phyloP scores from a whole-genome alignment of 2,329 filamentous ascomycete species.

The Trichoderma sp. region DNA sequence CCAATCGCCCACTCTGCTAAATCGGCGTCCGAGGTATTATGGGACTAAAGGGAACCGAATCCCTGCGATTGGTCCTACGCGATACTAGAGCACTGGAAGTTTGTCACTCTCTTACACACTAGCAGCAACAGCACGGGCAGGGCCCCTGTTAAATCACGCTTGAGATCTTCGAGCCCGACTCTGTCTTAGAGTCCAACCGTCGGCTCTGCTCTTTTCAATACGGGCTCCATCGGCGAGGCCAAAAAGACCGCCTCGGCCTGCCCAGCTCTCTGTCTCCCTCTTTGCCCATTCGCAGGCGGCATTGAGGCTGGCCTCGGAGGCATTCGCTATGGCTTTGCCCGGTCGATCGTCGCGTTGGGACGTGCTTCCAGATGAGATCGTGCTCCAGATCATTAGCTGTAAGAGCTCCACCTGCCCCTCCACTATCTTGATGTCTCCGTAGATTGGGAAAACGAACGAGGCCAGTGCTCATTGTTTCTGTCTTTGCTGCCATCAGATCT shows the following conservation, averaged over 20 bases:
- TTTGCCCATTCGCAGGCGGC: slow-evolving; percentile 22
- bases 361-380: slow-evolving; percentile 63
- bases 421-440: not conserved
- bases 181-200: slow-evolving; percentile 4
- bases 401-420: slow-evolving; percentile 36
- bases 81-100: not conserved
- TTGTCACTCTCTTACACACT: slow-evolving; percentile 21
- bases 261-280: slow-evolving; percentile 1
- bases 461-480: slow-evolving; percentile 17
- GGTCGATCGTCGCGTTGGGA: slow-evolving; percentile 40
- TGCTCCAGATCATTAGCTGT: slow-evolving; percentile 65
- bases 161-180: slow-evolving; percentile 10
- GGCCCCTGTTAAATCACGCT: slow-evolving; percentile 25
- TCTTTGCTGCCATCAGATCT: slow-evolving; percentile 35
- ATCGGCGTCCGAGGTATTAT: slow-evolving; percentile 15
- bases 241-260: not conserved
- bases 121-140: slow-evolving; percentile 6
- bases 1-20: slow-evolving; percentile 13
- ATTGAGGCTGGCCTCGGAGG: slow-evolving; percentile 8
- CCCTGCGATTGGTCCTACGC: slow-evolving; percentile 19
- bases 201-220: slow-evolving; percentile 1
- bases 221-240: slow-evolving; percentile 7
- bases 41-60: not conserved
- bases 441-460: slow-evolving; percentile 27
- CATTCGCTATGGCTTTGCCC: slow-evolving; percentile 35